Base-by-base conservation (phyloP, 78 protist genomes). In the slime mould (Dictyostelium discoideum) region DNA sequence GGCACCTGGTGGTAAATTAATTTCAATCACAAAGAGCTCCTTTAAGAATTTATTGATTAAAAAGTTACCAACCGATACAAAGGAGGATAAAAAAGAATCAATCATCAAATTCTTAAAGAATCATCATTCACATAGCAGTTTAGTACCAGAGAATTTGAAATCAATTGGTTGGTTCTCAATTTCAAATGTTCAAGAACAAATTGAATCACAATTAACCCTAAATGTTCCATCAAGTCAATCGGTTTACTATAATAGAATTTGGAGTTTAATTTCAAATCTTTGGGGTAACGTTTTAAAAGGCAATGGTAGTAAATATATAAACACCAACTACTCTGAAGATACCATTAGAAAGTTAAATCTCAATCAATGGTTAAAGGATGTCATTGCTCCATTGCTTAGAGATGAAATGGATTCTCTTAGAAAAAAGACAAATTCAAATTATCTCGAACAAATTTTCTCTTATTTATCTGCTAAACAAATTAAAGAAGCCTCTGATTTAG, bases 341-440 rank as follows among this genome's bases (percentile, higher is more conserved):
- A 57, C 74, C 1, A 63, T 44, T 67, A 93, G 96, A 84, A 93
- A 84, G 82, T 40, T 81, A 22, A 72, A 82, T 77, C 29, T 93
- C 57, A 93, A 85, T 32, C 89, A 87, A 54, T 93, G 96, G 96
- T 24, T 93, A 24, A 93, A 85, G n/a, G 93, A 69, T 42, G 88
- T 74, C 5, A 44, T 78, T 46, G 87, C 48, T 26, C 85, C 88
- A 10, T 14, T 87, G 22, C 84, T 85, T 37, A 65, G 37, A 13
- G 39, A 40, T n/a, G 96, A 92, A 48, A 26, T 85, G 26, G 65
- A 84, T 18, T 32, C 85, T 5, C 20, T 69, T 1, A 89, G 48
- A 67, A 54, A 80, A 24, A 83, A 67, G 39, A 9, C 87, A 20
- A 48, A 46, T 26, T 37, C 50, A 1, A 60, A 26, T 26, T 80